Evolutionary conservation across 202 grass and related monocot species (phyloP).

Genomic region (Zizania palustris): DNA sequence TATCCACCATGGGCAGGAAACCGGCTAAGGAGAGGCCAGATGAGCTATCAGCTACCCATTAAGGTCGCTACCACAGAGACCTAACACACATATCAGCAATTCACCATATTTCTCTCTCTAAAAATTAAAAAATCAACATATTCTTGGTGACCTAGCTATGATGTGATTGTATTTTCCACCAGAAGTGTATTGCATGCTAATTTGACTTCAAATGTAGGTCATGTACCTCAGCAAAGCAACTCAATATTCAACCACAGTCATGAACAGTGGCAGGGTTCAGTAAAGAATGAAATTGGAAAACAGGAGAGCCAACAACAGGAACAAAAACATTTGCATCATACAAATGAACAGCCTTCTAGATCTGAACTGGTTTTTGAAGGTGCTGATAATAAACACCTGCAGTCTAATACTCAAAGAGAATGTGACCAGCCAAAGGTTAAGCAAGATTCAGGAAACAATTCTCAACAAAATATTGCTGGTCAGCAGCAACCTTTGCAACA

Average conservation of each 20-base stretch:
- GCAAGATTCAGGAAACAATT: slow-evolving; percentile 48
- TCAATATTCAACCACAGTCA: slow-evolving; percentile 53
- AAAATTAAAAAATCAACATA: neutral
- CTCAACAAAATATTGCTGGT: slow-evolving; percentile 50
- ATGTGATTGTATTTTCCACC: neutral
- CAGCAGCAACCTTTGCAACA: slow-evolving; percentile 58
- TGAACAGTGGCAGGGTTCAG: slow-evolving; percentile 58
- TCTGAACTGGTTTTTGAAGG: slow-evolving; percentile 43
- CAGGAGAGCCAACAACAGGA: slow-evolving; percentile 64
- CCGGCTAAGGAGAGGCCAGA: too few relatives aligned
- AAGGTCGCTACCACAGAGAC: too few relatives aligned
- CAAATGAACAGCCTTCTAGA: slow-evolving; percentile 46
- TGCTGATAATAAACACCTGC: slow-evolving; percentile 38
- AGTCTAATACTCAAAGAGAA: slow-evolving; percentile 38
- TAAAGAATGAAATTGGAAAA: slow-evolving; percentile 49
- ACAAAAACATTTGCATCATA: slow-evolving; percentile 39
- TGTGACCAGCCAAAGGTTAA: slow-evolving; percentile 40
- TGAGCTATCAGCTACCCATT: too few relatives aligned
- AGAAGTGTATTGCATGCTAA: neutral
- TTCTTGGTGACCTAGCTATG: slow-evolving; percentile 2
- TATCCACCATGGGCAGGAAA: too few relatives aligned
- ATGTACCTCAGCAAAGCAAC: slow-evolving; percentile 56
- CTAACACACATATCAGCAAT: neutral
- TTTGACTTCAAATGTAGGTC: slow-evolving; percentile 44
- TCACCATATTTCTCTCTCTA: neutral